These are phyloP conservation scores for Cardamine occulta DNA, from an alignment of 345 rosid genomes.

Conservation along the genomic window DNA sequence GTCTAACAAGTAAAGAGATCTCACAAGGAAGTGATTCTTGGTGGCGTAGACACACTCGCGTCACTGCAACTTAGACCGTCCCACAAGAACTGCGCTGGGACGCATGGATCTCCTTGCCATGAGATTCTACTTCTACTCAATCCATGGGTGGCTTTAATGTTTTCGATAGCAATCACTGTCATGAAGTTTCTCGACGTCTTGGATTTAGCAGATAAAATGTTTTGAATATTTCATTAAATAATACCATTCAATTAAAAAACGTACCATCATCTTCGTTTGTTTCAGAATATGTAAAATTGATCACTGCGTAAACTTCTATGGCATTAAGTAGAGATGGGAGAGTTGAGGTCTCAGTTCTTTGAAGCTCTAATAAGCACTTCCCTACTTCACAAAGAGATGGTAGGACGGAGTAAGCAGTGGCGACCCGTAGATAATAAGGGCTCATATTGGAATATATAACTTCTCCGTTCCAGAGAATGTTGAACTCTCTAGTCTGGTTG, in stretches of 20 bases:
- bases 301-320: no score
- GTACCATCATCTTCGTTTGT: conserved; percentile 35
- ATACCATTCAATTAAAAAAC: neutral
- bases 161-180: conserved; percentile 48
- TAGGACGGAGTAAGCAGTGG: no score
- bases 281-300: conserved; percentile 20
- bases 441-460: no score
- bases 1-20: no score
- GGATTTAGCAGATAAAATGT: neutral
- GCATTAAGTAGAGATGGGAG: no score
- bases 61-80: conserved; percentile 49
- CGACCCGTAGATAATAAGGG: no score
- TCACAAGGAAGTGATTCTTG: conserved; percentile 40
- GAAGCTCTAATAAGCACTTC: no score
- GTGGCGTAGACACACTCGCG: conserved; percentile 10
- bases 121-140: conserved; percentile 36
- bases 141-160: conserved; percentile 42
- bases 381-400: no score
- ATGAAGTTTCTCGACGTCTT: neutral
- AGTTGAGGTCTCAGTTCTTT: no score
- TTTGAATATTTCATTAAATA: neutral
- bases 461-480: no score
- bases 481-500: no score
- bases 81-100: conserved; percentile 46
- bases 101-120: conserved; percentile 77